phyloP scores from a whole-genome alignment of 176 grass and related monocot genomes.

The Triticum urartu region DNA sequence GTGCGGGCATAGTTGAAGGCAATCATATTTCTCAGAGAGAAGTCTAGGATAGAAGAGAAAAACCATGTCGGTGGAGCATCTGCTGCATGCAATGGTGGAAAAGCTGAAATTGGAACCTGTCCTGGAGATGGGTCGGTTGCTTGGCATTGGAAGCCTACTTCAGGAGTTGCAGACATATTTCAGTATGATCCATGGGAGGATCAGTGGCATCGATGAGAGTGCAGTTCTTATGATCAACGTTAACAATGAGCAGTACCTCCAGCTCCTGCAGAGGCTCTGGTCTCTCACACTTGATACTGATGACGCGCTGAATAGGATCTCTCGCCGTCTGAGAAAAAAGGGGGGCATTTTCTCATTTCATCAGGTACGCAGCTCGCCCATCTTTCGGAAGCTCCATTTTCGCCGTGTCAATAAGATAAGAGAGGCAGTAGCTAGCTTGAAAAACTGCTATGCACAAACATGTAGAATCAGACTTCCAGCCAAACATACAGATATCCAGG shows the following conservation, averaged over 20 bases:
- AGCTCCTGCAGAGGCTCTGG: constrained; percentile 4
- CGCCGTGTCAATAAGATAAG: background rate
- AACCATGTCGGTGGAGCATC: constrained; percentile 8
- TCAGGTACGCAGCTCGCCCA: background rate
- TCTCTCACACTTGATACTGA: constrained; percentile 7
- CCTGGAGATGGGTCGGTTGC: background rate
- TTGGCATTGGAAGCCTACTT: background rate
- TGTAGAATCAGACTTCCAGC: background rate
- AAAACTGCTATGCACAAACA: constrained; percentile 2
- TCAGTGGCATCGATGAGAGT: background rate
- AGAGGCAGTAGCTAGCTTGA: background rate
- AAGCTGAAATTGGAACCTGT: background rate
- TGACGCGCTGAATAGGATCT: background rate
- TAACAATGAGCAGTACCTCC: background rate
- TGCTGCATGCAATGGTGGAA: background rate
- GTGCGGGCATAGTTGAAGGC: background rate
- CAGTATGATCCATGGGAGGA: background rate
- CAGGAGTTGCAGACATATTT: background rate
- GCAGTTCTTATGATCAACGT: constrained; percentile 8
- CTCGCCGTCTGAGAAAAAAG: background rate
- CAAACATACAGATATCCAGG: background rate
- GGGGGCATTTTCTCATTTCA: background rate
- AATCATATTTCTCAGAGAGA: background rate
- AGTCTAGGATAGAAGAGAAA: background rate
- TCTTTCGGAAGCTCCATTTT: background rate